Base-by-base conservation (phyloP, 2,329 filamentous ascomycete genomes). In the Drechslerella coelobrocha region DNA sequence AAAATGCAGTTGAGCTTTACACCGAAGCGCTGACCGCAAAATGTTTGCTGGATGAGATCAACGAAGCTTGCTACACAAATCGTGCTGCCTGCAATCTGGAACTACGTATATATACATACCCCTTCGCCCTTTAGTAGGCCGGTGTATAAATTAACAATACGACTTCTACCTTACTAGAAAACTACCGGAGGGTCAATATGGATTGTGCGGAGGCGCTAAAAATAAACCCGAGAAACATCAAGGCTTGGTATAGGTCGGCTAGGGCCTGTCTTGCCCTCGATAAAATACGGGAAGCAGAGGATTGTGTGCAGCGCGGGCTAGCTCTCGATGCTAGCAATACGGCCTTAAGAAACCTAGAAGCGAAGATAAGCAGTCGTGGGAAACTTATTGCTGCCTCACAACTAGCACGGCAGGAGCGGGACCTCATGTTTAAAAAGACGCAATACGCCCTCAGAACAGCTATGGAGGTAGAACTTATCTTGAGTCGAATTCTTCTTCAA, bases 1-100 rank as follows among this genome's bases (percentile, higher is more conserved):
- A 79, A 24, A 92, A 97, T 78, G 94, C 92, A 2, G 88, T 89
- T 77, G 92, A 96, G 78, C 97, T 92, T 78, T 99, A 99, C 78
- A 86, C 84, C 27, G 94, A 96, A 81, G 92, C 88, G n/a, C 83
- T 97, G 56, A 81, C 85, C 9, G 85, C 95, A 5, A 82, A 84
- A 84, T 65, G 83, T 74, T 76, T 75, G 1, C 84, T 86, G 55
- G 88, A 87, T 41, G 84, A 88, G 74, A 82, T 84, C 14, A 78
- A 81, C 65, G 81, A 95, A 80, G 84, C 87, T 1, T 88, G 91
- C 71, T 88, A 92, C 78, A 86, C 89, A 73, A 99, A 99, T 80
- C 87, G 94, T 71, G 92, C 93, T 0, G 86, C 95, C 26, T 96
- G 91, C 80, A 90, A 97, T 78, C 83, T 99, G 72, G 89, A 92